phyloP scores from a whole-genome alignment of 148 eudicot species.

The Persicaria maculosa region DNA sequence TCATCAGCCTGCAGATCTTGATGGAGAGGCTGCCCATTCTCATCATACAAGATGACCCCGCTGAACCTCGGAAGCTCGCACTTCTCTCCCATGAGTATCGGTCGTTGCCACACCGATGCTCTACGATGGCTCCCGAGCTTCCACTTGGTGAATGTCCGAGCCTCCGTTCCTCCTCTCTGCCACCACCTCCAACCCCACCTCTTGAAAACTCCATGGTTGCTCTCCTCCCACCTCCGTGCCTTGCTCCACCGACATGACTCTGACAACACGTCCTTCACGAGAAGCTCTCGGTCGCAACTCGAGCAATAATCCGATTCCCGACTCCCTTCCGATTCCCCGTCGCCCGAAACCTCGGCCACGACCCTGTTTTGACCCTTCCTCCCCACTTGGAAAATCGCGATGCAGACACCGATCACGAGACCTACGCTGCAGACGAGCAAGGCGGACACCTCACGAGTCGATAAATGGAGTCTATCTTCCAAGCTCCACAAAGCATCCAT shows the following conservation, averaged over 20 bases:
- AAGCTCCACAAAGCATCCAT: conserved; percentile 65
- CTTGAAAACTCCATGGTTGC: not conserved
- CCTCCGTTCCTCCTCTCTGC: conserved; percentile 19
- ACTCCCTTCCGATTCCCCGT: not conserved
- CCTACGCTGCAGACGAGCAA: conserved; percentile 31
- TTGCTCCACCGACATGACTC: conserved; percentile 56
- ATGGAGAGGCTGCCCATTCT: conserved; percentile 45
- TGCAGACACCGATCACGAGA: conserved; percentile 29
- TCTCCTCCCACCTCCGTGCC: conserved; percentile 38
- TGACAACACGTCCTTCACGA: conserved; percentile 31
- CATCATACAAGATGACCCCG: conserved; percentile 80
- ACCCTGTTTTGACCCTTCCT: conserved; percentile 13
- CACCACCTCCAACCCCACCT: conserved; percentile 14
- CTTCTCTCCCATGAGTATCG: conserved; percentile 78
- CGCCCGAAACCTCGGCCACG: not conserved
- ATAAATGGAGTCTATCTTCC: conserved; percentile 57
- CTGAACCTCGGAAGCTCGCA: conserved; percentile 75
- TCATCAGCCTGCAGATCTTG: too few species aligned
- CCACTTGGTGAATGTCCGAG: not conserved
- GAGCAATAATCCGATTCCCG: conserved; percentile 12
- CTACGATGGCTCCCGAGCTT: conserved; percentile 16
- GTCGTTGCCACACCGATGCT: conserved; percentile 78
- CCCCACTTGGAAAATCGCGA: conserved; percentile 15
- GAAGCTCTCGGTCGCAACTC: not conserved
- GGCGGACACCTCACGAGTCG: conserved; percentile 42